These are phyloP conservation scores for Hypoxylon subgilvum DNA, from an alignment of 495 filamentous ascomycete genomes.

Conservation along the genomic window DNA sequence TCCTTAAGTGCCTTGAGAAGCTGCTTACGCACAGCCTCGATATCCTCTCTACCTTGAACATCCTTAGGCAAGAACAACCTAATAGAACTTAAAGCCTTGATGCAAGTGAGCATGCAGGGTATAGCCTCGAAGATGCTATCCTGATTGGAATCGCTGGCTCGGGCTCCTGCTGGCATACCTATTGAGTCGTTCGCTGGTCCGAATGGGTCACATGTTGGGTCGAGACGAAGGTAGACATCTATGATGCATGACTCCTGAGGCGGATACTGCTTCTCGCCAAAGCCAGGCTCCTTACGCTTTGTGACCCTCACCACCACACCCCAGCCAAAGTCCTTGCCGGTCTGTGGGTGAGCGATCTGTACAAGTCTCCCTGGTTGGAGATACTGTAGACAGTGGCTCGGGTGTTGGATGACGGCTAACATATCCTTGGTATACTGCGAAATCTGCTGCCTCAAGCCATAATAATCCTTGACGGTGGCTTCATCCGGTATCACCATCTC, in stretches of 20 bases:
- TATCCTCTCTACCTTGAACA: conserved; percentile 63
- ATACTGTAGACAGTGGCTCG: conserved; percentile 79
- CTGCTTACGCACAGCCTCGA: conserved; percentile 67
- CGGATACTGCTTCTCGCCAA: conserved; percentile 64
- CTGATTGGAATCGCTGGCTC: conserved; percentile 49
- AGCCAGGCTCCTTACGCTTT: conserved; percentile 64
- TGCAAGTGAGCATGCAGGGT: conserved; percentile 81
- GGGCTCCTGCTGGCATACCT: conserved; percentile 50
- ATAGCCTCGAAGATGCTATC: conserved; percentile 73
- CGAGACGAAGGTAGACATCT: conserved; percentile 78
- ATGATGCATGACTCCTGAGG: conserved; percentile 78
- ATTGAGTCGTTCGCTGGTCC: conserved; percentile 35
- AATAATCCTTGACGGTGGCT: conserved; percentile 86
- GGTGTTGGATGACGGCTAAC: conserved; percentile 85
- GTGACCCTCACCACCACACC: conserved; percentile 78
- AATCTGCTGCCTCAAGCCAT: conserved; percentile 81
- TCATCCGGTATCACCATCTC: conserved; percentile 83
- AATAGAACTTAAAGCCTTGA: conserved; percentile 77
- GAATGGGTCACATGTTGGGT: conserved; percentile 43
- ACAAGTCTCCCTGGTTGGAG: conserved; percentile 82
- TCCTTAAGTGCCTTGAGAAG: conserved; percentile 65
- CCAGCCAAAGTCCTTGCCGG: conserved; percentile 84
- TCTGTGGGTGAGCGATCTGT: conserved; percentile 75
- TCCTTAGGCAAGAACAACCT: conserved; percentile 81
- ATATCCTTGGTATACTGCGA: conserved; percentile 83